phyloP scores from a whole-genome alignment of 208 protist species.

The Leishmania major region DNA sequence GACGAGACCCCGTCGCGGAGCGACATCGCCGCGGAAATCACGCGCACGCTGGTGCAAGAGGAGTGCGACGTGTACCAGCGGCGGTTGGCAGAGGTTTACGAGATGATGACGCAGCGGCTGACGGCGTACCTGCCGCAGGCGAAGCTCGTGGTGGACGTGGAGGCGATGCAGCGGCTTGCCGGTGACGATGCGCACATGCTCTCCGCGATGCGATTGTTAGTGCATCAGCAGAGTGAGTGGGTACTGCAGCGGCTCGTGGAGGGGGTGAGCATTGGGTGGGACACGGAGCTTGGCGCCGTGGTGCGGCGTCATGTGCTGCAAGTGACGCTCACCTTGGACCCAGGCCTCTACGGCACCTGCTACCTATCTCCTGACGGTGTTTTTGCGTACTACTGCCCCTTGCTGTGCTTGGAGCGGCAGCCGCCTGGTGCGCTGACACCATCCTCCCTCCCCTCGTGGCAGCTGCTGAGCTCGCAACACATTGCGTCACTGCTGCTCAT shows the following conservation, averaged over 20 bases:
- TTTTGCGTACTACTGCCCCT: slow-evolving; percentile 74
- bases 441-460: slow-evolving; percentile 47
- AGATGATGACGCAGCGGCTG: slow-evolving; percentile 50
- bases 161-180: slow-evolving; percentile 31
- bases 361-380: slow-evolving; percentile 43
- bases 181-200: slow-evolving; percentile 55
- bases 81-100: slow-evolving; percentile 42
- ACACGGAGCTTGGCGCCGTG: slow-evolving; percentile 63
- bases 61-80: slow-evolving; percentile 52
- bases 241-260: slow-evolving; percentile 80
- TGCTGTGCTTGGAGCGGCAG: slow-evolving; percentile 60
- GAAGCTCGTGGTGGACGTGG: slow-evolving; percentile 51
- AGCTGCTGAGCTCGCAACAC: slow-evolving; percentile 71
- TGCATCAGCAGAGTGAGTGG: slow-evolving; percentile 53
- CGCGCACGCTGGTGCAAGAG: slow-evolving; percentile 36
- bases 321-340: slow-evolving; percentile 57
- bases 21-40: slow-evolving; percentile 56
- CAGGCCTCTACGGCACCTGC: slow-evolving; percentile 49
- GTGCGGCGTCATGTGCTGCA: slow-evolving; percentile 61
- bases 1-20: slow-evolving; percentile 34
- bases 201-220: slow-evolving; percentile 67
- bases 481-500: slow-evolving; percentile 69
- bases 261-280: slow-evolving; percentile 77
- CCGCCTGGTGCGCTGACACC: slow-evolving; percentile 21
- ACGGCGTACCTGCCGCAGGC: slow-evolving; percentile 50